Evolutionary conservation across 1,284 basidiomycete genomes (phyloP).

Genomic region (Polyporus tsugae): DNA sequence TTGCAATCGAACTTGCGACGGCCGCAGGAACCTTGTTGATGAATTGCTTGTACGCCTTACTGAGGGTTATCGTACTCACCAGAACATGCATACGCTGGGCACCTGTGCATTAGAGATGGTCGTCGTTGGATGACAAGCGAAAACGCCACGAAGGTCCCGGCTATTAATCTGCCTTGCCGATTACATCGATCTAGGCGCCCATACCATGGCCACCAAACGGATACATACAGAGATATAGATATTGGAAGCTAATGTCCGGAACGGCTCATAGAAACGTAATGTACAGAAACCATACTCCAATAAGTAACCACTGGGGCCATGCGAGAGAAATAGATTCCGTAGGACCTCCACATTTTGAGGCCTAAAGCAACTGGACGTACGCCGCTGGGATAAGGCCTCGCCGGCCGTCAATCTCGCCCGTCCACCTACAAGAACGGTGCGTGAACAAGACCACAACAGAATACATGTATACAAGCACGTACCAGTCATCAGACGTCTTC

Average conservation of each 20-base stretch:
- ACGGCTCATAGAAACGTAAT: not conserved
- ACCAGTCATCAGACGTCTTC: conserved; percentile 79
- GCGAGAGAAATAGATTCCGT: not conserved
- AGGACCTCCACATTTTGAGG: not conserved
- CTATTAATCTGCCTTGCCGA: conserved; percentile 5
- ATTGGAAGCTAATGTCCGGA: not conserved
- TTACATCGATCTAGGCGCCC: conserved; percentile 12
- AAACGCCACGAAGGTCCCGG: conserved; percentile 28
- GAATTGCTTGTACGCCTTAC: not conserved
- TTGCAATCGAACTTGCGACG: not conserved
- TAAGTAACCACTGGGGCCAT: not conserved
- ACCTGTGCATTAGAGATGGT: not conserved
- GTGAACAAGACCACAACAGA: not conserved
- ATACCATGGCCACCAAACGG: not conserved
- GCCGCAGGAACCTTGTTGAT: not conserved
- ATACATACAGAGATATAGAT: not conserved
- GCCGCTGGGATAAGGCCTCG: conserved; percentile 77
- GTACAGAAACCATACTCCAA: not conserved
- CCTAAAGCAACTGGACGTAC: conserved; percentile 67
- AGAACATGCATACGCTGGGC: not conserved
- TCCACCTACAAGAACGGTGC: conserved; percentile 64
- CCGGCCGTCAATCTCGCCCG: conserved; percentile 68
- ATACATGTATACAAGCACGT: conserved; percentile 34
- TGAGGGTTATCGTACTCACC: not conserved
- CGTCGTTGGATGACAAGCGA: not conserved